Conservation (phyloP, 1,284 basidiomycete species). For the Quambalaria eucalypti region DNA sequence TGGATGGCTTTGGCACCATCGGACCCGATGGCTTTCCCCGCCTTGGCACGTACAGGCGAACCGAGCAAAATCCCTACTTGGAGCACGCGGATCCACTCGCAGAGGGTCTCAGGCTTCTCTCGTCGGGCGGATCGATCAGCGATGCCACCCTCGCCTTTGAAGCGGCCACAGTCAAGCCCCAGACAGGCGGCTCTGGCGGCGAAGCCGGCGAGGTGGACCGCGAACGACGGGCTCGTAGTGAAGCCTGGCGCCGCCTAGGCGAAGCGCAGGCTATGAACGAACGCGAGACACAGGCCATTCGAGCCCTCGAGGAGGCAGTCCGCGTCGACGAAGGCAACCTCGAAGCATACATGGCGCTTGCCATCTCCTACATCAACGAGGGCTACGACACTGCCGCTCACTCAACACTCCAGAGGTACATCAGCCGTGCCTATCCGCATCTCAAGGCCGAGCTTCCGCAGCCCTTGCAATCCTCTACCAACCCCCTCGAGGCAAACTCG, state of each 20-base stretch:
- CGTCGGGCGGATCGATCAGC: slow-evolving; percentile 68
- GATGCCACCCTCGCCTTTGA: slow-evolving; percentile 77
- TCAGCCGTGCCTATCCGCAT: slow-evolving; percentile 65
- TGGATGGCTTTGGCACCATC: slow-evolving; percentile 31
- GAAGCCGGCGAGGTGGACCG: slow-evolving; percentile 55
- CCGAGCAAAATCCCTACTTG: slow-evolving; percentile 59
- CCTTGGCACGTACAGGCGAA: slow-evolving; percentile 33
- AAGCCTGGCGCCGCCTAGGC: slow-evolving; percentile 86
- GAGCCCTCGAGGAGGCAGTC: slow-evolving; percentile 52
- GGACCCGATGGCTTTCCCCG: slow-evolving; percentile 38
- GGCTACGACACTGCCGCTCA: slow-evolving; percentile 80
- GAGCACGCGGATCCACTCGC: slow-evolving; percentile 52
- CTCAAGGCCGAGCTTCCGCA: slow-evolving; percentile 47
- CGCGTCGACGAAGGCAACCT: slow-evolving; percentile 66
- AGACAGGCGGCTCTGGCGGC: slow-evolving; percentile 44
- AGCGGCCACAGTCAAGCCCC: slow-evolving; percentile 56
- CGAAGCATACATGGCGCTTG: slow-evolving; percentile 55
- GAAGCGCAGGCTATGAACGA: slow-evolving; percentile 96
- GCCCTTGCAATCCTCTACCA: slow-evolving; percentile 55
- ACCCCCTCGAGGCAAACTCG: slow-evolving; percentile 49
- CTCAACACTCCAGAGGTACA: slow-evolving; percentile 77
- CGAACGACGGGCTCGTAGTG: slow-evolving; percentile 52
- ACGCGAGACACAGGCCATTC: slow-evolving; percentile 54
- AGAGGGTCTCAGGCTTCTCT: slow-evolving; percentile 59
- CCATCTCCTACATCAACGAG: slow-evolving; percentile 96